A percentile compares a stretch with the other conserved stretches of the same genome.
Conservation (phyloP, 441 rosid genomes). For the Croton laevigatus region DNA sequence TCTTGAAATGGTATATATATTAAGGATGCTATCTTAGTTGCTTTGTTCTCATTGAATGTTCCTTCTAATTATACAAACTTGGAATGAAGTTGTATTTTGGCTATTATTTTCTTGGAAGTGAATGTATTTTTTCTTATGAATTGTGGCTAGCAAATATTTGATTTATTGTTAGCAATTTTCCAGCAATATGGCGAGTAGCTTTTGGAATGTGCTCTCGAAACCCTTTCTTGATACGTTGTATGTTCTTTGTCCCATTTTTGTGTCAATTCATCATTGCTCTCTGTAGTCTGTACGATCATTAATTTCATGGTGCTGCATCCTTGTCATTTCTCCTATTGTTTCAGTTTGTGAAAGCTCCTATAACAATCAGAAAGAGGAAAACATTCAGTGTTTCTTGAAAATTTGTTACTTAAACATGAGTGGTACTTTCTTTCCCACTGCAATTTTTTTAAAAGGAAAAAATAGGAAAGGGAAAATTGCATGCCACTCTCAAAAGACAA, state of each 20-base stretch:
- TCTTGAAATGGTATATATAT: slow-evolving; percentile 87
- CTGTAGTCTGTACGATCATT: slow-evolving; percentile 5
- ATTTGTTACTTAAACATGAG: not conserved
- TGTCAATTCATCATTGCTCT: not conserved
- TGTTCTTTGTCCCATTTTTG: not conserved
- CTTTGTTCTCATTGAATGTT: slow-evolving; percentile 21
- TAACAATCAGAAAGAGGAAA: not conserved
- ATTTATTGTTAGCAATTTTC: not conserved
- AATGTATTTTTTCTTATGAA: not conserved
- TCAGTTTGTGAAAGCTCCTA: not conserved
- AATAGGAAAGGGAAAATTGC: not conserved
- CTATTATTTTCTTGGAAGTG: not conserved
- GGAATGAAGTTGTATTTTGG: not conserved
- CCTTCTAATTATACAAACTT: not conserved
- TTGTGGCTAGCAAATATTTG: not conserved
- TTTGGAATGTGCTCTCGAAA: not conserved
- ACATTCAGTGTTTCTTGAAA: not conserved
- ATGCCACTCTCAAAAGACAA: not conserved
- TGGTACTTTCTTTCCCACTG: not conserved
- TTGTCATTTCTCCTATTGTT: not conserved
- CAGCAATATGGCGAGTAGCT: not conserved
- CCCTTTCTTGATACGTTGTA: not conserved
- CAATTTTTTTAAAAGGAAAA: not conserved
- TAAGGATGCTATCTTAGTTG: slow-evolving; percentile 25
- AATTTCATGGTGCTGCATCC: not conserved